These are phyloP conservation scores for Acanthamoeba lugdunensis DNA, from an alignment of 208 protist species.

Conservation along the genomic window DNA sequence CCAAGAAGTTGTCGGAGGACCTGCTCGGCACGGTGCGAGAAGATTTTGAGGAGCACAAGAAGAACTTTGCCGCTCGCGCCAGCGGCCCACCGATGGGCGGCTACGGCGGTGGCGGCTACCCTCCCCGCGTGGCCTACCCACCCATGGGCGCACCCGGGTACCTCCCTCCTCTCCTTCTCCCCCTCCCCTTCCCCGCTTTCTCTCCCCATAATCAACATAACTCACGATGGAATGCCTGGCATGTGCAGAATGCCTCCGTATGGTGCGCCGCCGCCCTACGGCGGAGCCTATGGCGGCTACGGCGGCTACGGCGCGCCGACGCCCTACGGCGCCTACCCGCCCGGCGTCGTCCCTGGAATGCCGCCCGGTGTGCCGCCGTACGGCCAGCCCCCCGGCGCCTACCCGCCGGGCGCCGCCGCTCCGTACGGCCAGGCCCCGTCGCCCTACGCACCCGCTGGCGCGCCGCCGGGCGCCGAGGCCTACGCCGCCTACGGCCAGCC, in stretches of 20 bases:
- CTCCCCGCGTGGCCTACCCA: background rate
- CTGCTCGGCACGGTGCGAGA: background rate
- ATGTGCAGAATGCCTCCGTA: slow-evolving; percentile 8
- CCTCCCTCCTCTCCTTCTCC: background rate
- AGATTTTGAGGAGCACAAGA: slow-evolving; percentile 66
- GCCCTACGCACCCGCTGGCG: background rate
- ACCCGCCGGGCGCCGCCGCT: background rate
- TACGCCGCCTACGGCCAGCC: background rate
- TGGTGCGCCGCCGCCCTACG: background rate
- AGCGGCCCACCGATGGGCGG: background rate
- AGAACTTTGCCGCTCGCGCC: background rate
- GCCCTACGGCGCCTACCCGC: background rate
- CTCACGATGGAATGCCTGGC: background rate
- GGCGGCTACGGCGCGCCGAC: background rate
- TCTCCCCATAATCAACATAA: background rate
- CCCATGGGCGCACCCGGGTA: background rate
- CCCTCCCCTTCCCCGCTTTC: background rate
- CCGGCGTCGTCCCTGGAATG: too few relatives aligned
- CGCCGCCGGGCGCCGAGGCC: background rate
- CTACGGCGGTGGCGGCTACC: background rate
- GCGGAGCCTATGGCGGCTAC: background rate
- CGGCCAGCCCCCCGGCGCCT: background rate
- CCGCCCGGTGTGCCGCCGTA: background rate
- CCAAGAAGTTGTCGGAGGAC: slow-evolving; percentile 42
- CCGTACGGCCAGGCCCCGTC: background rate